Base-by-base conservation (phyloP, 345 rosid species). In the Heritiera fomes region DNA sequence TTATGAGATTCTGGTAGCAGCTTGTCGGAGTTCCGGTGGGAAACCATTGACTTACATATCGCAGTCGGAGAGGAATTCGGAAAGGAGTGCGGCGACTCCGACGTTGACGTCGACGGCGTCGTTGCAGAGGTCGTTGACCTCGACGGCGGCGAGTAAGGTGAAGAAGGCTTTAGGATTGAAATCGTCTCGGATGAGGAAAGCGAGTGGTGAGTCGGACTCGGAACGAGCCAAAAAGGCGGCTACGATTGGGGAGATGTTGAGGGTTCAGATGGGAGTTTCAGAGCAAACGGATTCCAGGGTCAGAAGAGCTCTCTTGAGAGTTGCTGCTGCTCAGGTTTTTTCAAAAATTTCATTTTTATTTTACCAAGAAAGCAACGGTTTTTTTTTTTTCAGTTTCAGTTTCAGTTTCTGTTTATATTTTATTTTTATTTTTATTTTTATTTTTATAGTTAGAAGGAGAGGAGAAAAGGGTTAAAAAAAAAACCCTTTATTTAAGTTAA, bases 91-190 rank as follows among this genome's bases (percentile, higher is more conserved):
- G 41, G 59, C 83, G 8, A 63, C 61, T 2, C 15, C 76, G 73
- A 13, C 59, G 9, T 72, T 52, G 47, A 71, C 61, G 40, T 56
- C 90, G 12, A 60, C 83, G 13, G 87, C 88, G 49, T 88, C 91
- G 46, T 87, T 94, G 83, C 97, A 96, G 80, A 84, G 95, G 81
- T 94, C 98, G 3, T 85, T 92, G 75, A 91, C 98, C 2, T 91
- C 91, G 8, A 84, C 93, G 30, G 98, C 98, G 53, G 97, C 98
- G 8, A 92, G 98, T 77, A 90, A 88, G 81, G 94, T 96, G 81
- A 96, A 94, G 90, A 94, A 94, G 83, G 97, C 98, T 41, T 83
- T 96, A 30, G 98, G 99, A 69, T 75, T 96, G 90, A 96, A 91
- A 85, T 85, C 89, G 73, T 79, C 84, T 20, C 81, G 66, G 82